Evolutionary conservation across 129 eudicot species (phyloP).

Genomic region (Helianthus tuberosus): DNA sequence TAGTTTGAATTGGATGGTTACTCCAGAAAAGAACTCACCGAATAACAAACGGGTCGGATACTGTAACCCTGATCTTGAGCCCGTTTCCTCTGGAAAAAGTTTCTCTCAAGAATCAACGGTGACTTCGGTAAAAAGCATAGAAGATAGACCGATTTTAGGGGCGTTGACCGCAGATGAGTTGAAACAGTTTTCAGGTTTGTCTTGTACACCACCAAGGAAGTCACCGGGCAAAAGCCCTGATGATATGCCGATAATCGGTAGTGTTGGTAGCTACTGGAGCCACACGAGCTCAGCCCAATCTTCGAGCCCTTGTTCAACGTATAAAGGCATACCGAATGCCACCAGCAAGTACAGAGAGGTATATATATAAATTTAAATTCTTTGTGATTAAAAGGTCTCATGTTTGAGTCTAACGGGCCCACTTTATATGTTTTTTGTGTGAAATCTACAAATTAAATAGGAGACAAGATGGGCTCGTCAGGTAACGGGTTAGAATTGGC

Average conservation of each 20-base stretch:
- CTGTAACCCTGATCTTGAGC: constrained; percentile 30
- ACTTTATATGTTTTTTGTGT: background rate
- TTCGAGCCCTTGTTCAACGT: constrained; percentile 56
- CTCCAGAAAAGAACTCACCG: constrained; percentile 37
- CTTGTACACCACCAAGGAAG: constrained; percentile 62
- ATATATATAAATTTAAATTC: constrained; percentile 13
- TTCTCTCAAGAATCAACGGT: constrained; percentile 50
- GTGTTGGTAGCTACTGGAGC: constrained; percentile 88
- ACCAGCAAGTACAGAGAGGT: constrained; percentile 99
- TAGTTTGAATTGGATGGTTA: constrained; percentile 83
- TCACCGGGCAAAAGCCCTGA: constrained; percentile 89
- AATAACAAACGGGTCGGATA: constrained; percentile 32
- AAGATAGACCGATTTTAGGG: constrained; percentile 90
- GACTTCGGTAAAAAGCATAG: constrained; percentile 48
- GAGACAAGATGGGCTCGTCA: too few species aligned
- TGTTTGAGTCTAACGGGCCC: background rate
- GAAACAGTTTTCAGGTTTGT: constrained; percentile 57
- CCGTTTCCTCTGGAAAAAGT: constrained; percentile 45
- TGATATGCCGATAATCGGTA: constrained; percentile 89
- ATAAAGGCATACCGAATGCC: constrained; percentile 94
- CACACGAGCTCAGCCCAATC: constrained; percentile 34
- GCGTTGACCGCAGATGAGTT: constrained; percentile 84
- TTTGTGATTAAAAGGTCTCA: constrained; percentile 4
- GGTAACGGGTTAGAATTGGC: background rate
- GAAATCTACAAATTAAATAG: background rate